Evolutionary conservation across 768 basidiomycete genomes (phyloP), one percentile per base, ranked within the genome.

Genomic region (Galerina sulciceps): DNA sequence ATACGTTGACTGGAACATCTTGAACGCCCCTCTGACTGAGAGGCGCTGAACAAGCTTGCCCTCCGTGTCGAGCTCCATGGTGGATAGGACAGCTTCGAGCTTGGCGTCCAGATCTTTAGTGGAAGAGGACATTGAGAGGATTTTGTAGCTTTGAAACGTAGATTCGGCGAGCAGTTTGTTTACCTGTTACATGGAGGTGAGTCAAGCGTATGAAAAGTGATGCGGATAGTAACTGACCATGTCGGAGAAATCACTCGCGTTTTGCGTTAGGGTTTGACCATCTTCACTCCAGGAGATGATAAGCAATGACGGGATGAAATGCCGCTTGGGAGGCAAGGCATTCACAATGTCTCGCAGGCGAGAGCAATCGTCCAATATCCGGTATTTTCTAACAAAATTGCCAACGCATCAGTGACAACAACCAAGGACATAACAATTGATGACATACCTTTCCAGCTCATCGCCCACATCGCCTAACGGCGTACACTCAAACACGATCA

Each of bases 401-500:
- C 36, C 0, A 37, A 49, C 15, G 36, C 18, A 22, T 40, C 42
- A 18, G 17, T 3, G 38, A 62, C 23, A 63, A 43, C 41, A 42
- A 26, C 9, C 22, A 57, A 17, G 50, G 34, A 35, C 6, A 22
- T 10, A 15, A 38, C 34, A 38, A 14, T 41, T 31, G 4, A 38
- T 37, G 47, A 71, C 76, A 31, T 53, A 91, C 90, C 79, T 85
- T 73, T 89, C 89, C 35, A 91, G 70, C 13, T 88, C 83, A 67
- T 92, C 90, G 22, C 75, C 62, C 1, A 86, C 71, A n/a, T 79
- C 85, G 44, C 82, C 84, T 43, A 89, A 55, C 0, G 91, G 87
- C 1, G 88, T 88, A 47, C 86, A 84, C 67, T 93, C 91, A 55
- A 93, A 89, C n/a, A 91, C 72, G 57, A 92, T 80, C 20, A 91